Evolutionary conservation across 768 basidiomycete species (phyloP), one percentile per base, ranked within the genome.

Genomic region (Boletus sp.): DNA sequence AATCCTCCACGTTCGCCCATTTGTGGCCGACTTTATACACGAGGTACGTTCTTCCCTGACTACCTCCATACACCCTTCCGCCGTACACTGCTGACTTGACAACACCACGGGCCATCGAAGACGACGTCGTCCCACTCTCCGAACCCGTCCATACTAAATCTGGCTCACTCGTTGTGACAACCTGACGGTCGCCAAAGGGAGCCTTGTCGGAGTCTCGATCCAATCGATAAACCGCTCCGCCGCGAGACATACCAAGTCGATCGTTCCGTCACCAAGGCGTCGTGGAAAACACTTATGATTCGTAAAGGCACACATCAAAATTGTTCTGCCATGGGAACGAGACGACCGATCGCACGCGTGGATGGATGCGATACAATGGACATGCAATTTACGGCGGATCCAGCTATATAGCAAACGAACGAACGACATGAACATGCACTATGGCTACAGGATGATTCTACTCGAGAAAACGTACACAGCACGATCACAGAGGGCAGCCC

Each of bases 1-100:
- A n/a, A n/a, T n/a, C n/a, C n/a, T 76, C 3, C 76, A 76, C 39
- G 81, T 80, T 2, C 78, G 80, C 47, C 74, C 78, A 7, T 72
- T 78, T 2, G 50, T 78, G 10, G n/a, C 41, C 0, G 71, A 75
- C 20, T 5, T 47, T 4, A 56, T 50, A 0, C 60, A 61, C 12
- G 3, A 59, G 2, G 63, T 67, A 57, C 24, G 60, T 63, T 14
- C 2, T 33, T 18, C 4, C 24, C 24, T 24, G 24, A 3, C 24
- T 24, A 1, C 24, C 24, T 24, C 3, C 24, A 24, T 24, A 24
- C 24, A 24, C 3, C 24, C 24, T 24, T 24, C 24, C 24, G 24
- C 24, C 24, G 24, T 24, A 24, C 24, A 24, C 24, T 24, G 24
- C 3, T 6, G 30, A 11, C 17, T 15, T 37, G 15, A 37, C 37